These are phyloP conservation scores for Moesziomyces parantarcticus DNA, from an alignment of 1,284 basidiomycete species.

Conservation along the genomic window DNA sequence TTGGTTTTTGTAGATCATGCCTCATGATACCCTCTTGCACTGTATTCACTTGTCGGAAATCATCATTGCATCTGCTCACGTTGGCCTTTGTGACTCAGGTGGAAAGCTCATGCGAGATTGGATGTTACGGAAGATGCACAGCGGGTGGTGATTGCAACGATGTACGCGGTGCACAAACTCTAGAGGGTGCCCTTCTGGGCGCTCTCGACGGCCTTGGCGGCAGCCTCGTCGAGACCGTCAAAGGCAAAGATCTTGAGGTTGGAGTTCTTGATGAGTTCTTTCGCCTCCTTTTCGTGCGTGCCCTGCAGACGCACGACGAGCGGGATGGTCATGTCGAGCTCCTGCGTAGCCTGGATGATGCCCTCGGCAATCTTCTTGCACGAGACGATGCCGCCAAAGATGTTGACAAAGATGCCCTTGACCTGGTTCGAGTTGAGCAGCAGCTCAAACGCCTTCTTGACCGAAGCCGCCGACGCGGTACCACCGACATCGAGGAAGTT, in stretches of 20 bases:
- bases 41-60: too few relatives aligned
- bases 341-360: conserved; percentile 96
- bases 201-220: conserved; percentile 52
- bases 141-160: too few relatives aligned
- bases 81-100: too few relatives aligned
- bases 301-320: conserved; percentile 94
- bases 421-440: conserved; percentile 89
- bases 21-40: too few relatives aligned
- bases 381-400: conserved; percentile 86
- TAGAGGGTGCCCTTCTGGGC: conserved; percentile 41
- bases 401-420: conserved; percentile 98
- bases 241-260: conserved; percentile 76
- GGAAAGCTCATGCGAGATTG: too few relatives aligned
- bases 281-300: conserved; percentile 94
- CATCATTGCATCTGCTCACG: too few relatives aligned
- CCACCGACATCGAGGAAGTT: conserved; percentile 99
- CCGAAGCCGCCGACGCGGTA: conserved; percentile 95
- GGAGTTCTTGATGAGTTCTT: conserved; percentile 79
- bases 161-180: too few relatives aligned
- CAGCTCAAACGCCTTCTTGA: conserved; percentile 99
- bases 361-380: conserved; percentile 82
- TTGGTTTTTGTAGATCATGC: too few relatives aligned
- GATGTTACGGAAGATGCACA: too few relatives aligned
- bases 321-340: conserved; percentile 85
- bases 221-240: conserved; percentile 50